Base-by-base conservation (phyloP, 352 stramenopile species). In the Globisporangium carolinianum region DNA sequence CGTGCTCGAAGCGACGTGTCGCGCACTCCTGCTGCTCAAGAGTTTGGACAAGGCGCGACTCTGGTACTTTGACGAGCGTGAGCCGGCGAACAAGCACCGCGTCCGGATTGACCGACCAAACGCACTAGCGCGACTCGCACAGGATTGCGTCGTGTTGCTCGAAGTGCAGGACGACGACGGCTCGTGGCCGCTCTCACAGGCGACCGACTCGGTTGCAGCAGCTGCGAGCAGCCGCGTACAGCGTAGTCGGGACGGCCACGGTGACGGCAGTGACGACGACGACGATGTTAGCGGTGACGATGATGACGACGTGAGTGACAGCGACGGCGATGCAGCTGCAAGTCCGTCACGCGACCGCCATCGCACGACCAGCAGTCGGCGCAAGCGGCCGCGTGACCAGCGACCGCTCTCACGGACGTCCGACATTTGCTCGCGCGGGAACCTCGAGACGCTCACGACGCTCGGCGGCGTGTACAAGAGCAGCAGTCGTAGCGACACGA, bases 161-260 rank as follows among this genome's bases (percentile, higher is more conserved):
- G 85, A 95, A 67, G 57, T 92, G 11, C 85, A 92, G 73, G 85
- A 95, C 43, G 73, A 88, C 7, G 85, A 95, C 51, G 83, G 85
- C 1, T 91, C 83, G 49, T 95, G 85, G 85, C 85, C 85, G 32
- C 63, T 95, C 1, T 95, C 81, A 4, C 83, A 92, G 51, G 73
- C 73, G 14, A 72, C 55, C 36, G 71, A 77, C 57, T 63, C 68
- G 37, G 75, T 73, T 48, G 69, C 61, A 15, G 45, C 45, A 12
- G 24, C 1, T 43, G 39, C 39, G 11, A 43, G 39, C 39, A 43
- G 39, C 39, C 7, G 7, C 7, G 11, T 12, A 71, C 59, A 35
- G 78, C 58, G 15, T 63, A 68, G 36, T 74, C 63, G n/a, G 69
- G n/a, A 10, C 4, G 48, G 5, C 36, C 17, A n/a, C 15, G 24